Percentiles rank a stretch among this genome's conserved stretches.
These are phyloP conservation scores for Penicillium odoratum DNA, from an alignment of 495 filamentous ascomycete genomes.

Conservation along the genomic window DNA sequence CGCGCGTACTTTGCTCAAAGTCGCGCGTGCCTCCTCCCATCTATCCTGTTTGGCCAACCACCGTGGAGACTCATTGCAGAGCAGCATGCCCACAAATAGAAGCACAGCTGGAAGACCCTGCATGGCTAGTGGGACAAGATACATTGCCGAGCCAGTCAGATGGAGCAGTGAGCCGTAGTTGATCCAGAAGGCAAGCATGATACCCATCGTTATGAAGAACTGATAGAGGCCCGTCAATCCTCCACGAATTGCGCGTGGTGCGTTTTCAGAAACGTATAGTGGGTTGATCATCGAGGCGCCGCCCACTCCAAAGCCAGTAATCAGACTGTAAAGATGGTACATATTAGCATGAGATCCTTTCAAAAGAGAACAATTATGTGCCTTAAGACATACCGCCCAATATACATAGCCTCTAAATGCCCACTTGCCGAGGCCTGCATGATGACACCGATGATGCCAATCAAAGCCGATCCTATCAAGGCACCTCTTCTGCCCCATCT, in stretches of 20 bases:
- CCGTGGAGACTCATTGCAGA: slow-evolving; percentile 69
- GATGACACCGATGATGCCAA: slow-evolving; percentile 54
- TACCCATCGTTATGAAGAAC: slow-evolving; percentile 61
- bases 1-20: slow-evolving; percentile 55
- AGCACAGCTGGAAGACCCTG: slow-evolving; percentile 65
- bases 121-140: slow-evolving; percentile 67
- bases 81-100: slow-evolving; percentile 56
- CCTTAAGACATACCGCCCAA: slow-evolving; percentile 51
- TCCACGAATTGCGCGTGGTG: slow-evolving; percentile 70
- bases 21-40: slow-evolving; percentile 64
- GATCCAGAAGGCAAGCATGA: slow-evolving; percentile 68
- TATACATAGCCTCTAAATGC: slow-evolving; percentile 57
- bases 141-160: slow-evolving; percentile 52
- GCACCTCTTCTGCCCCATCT: slow-evolving; percentile 53
- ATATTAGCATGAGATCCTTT: background rate
- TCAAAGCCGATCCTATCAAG: slow-evolving; percentile 50
- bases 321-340: slow-evolving; percentile 38
- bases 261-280: slow-evolving; percentile 62
- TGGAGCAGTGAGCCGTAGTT: slow-evolving; percentile 61
- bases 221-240: slow-evolving; percentile 70
- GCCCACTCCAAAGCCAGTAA: slow-evolving; percentile 67
- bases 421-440: slow-evolving; percentile 62
- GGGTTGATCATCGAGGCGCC: slow-evolving; percentile 65
- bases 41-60: slow-evolving; percentile 68
- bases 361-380: background rate